Conservation (phyloP, 2,329 filamentous ascomycete genomes). For the Botrytis cinerea region DNA sequence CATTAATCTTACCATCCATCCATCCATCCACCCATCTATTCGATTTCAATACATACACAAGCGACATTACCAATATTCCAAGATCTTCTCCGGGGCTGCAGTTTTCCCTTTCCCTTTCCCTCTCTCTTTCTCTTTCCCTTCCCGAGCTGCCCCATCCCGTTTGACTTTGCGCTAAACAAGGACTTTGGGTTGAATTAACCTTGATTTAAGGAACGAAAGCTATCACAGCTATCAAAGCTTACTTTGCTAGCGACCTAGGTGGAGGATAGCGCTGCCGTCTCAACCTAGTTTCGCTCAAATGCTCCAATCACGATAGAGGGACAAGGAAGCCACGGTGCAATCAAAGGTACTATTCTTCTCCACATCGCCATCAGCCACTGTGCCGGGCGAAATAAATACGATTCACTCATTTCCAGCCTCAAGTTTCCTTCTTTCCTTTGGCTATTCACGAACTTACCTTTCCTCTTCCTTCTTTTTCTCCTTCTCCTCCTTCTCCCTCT, state of each 20-base stretch:
- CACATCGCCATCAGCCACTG: slow-evolving; percentile 13
- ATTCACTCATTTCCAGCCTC: slow-evolving; percentile 5
- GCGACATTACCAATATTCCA: not conserved
- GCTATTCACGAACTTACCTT: not conserved
- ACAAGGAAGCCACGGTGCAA: not conserved
- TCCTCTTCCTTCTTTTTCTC: not conserved
- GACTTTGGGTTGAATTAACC: slow-evolving; percentile 3
- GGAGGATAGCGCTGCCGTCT: not conserved
- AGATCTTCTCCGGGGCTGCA: not conserved
- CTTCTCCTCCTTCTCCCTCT: not conserved
- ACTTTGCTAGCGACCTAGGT: not conserved
- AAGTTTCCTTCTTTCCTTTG: not conserved
- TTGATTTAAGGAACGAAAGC: slow-evolving; percentile 3
- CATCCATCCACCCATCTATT: not conserved
- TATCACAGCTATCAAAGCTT: not conserved
- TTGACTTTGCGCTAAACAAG: not conserved
- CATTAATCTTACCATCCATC: not conserved
- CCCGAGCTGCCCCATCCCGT: not conserved
- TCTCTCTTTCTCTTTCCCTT: too few relatives aligned
- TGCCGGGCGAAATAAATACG: not conserved
- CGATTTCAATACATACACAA: not conserved
- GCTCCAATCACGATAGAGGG: slow-evolving; percentile 5
- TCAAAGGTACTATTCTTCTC: not conserved
- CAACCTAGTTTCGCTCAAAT: not conserved
- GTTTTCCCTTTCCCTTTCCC: not conserved